These are phyloP conservation scores for Monosporascus sp. DNA, from an alignment of 2,329 filamentous ascomycete genomes.

Conservation along the genomic window DNA sequence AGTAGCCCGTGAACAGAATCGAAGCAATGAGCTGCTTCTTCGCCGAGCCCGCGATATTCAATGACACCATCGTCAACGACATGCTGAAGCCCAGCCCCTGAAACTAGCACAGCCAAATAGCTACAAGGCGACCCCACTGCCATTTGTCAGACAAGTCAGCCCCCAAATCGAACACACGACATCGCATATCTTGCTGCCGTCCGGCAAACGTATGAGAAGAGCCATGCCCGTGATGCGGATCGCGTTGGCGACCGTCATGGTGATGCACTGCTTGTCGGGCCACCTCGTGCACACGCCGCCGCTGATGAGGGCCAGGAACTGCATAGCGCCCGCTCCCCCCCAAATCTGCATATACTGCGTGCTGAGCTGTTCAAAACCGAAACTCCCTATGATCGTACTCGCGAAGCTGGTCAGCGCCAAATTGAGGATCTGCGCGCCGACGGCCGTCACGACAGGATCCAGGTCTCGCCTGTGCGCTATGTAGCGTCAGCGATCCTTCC, in stretches of 20 bases:
- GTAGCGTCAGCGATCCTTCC: neutral
- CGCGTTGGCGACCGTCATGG: conserved; percentile 50
- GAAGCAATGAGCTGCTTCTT: conserved; percentile 27
- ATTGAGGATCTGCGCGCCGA: conserved; percentile 51
- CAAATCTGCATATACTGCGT: conserved; percentile 56
- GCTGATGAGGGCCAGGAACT: conserved; percentile 46
- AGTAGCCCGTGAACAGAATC: conserved; percentile 26
- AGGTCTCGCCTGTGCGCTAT: conserved; percentile 38
- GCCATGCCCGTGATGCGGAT: conserved; percentile 49
- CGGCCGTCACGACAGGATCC: conserved; percentile 48
- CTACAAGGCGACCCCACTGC: conserved; percentile 50
- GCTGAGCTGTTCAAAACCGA: conserved; percentile 39
- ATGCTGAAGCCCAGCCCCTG: conserved; percentile 28
- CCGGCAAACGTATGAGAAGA: conserved; percentile 45
- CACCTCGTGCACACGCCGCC: conserved; percentile 49
- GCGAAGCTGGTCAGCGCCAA: conserved; percentile 45
- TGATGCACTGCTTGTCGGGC: conserved; percentile 45
- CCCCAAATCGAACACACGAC: neutral
- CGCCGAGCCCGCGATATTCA: conserved; percentile 27
- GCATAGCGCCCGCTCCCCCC: conserved; percentile 46
- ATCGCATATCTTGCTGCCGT: conserved; percentile 34
- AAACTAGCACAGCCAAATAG: conserved; percentile 43
- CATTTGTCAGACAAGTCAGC: neutral
- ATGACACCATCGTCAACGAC: conserved; percentile 27
- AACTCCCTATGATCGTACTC: conserved; percentile 19